phyloP scores from a whole-genome alignment of 2,329 filamentous ascomycete species.

The Aschersonia sp. region DNA sequence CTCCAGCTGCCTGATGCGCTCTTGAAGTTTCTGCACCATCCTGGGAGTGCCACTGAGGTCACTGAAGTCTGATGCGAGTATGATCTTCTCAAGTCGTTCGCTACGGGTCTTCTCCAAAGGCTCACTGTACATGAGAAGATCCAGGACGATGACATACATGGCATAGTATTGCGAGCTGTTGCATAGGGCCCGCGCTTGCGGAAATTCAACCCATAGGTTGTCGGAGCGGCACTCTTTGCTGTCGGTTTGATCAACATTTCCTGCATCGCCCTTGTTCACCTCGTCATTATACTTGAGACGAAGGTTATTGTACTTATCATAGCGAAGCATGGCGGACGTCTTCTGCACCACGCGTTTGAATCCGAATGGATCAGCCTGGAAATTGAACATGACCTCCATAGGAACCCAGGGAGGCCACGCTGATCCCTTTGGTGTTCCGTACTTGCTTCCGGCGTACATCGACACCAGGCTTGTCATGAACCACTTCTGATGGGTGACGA shows the following conservation, averaged over 20 bases:
- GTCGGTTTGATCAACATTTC: conserved; percentile 25
- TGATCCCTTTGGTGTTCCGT: conserved; percentile 70
- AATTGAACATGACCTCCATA: conserved; percentile 97
- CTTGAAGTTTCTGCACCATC: conserved; percentile 82
- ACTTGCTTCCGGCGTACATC: conserved; percentile 87
- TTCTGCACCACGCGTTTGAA: conserved; percentile 95
- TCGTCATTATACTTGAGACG: conserved; percentile 96
- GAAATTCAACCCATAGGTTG: conserved; percentile 93
- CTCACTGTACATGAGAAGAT: conserved; percentile 91
- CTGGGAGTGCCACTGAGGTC: conserved; percentile 86
- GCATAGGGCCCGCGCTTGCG: conserved; percentile 83
- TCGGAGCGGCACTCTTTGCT: conserved; percentile 68
- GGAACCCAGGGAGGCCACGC: conserved; percentile 98
- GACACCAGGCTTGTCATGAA: conserved; percentile 74
- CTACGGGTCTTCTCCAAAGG: conserved; percentile 93
- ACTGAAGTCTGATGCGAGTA: conserved; percentile 96
- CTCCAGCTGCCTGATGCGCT: conserved; percentile 82
- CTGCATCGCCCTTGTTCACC: conserved; percentile 51
- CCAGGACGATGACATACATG: conserved; percentile 93
- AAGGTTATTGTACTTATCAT: conserved; percentile 96
- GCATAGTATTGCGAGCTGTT: conserved; percentile 97
- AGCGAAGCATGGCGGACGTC: conserved; percentile 84
- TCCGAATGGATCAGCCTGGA: conserved; percentile 84
- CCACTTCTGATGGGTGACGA: conserved; percentile 87
- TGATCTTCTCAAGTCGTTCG: conserved; percentile 94